Evolutionary conservation across 1,139 yeast species (phyloP).

Genomic region (Tardiomyces depauwii): DNA sequence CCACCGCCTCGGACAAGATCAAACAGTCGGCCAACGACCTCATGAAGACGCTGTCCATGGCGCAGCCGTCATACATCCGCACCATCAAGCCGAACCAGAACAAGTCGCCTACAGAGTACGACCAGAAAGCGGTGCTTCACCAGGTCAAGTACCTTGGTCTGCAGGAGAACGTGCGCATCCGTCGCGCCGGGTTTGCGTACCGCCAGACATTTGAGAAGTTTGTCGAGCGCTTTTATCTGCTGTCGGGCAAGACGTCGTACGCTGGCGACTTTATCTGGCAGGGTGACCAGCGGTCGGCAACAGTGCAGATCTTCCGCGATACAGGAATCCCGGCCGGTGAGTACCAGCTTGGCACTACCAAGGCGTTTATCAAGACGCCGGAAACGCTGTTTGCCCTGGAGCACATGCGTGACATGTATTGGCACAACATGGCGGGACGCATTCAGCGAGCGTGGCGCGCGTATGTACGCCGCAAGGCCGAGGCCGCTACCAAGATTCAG

Average conservation of each 20-base stretch:
- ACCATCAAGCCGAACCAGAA: constrained; percentile 97
- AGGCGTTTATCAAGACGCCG: constrained; percentile 93
- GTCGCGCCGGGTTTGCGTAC: constrained; percentile 98
- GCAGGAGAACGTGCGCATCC: constrained; percentile 91
- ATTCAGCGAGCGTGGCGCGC: constrained; percentile 97
- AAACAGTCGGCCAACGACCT: constrained; percentile 83
- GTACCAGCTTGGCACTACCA: constrained; percentile 88
- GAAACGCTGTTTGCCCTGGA: constrained; percentile 93
- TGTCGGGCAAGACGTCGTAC: constrained; percentile 84
- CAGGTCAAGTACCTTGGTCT: constrained; percentile 94
- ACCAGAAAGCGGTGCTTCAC: constrained; percentile 80
- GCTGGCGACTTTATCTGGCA: constrained; percentile 97
- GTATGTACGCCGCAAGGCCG: constrained; percentile 67
- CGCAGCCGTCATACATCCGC: constrained; percentile 93
- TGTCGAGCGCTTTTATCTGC: constrained; percentile 87
- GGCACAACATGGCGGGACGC: constrained; percentile 98
- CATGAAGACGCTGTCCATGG: constrained; percentile 78
- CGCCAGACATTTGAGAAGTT: constrained; percentile 95
- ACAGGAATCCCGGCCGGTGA: constrained; percentile 73
- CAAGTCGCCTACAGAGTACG: constrained; percentile 83
- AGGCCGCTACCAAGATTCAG: constrained; percentile 79
- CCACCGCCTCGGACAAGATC: constrained; percentile 96
- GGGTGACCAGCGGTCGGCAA: constrained; percentile 80
- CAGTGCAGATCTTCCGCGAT: constrained; percentile 63
- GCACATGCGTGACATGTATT: constrained; percentile 92